Base-by-base conservation (phyloP, 176 grass and related monocot genomes). In the Lolium multiflorum region DNA sequence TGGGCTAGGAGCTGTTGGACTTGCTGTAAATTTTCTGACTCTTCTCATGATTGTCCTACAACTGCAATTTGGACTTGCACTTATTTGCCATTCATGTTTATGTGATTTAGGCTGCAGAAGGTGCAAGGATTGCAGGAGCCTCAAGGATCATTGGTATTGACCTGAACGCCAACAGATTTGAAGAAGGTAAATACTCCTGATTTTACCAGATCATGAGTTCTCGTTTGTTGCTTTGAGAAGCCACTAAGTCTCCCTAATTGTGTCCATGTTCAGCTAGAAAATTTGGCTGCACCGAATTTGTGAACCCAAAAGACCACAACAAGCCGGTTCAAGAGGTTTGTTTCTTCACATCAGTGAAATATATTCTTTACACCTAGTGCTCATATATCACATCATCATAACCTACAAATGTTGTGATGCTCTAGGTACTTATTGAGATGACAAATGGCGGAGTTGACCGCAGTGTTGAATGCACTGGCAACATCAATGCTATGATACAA, bases 1-100 rank as follows among this genome's bases (percentile, higher is more conserved):
- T 0, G 95, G 95, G 21, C 88, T 98, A n/a, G 95, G 95, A 75
- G 95, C 93, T 59, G 95, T 98, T 28, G 95, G 95, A 31, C 95
- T 98, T 78, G 88, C 95, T 18, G 95, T 95, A 85, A 87, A 89
- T 89, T 17, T 35, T 61, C 8, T 72, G 51, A n/a, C 6, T 20
- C 41, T 38, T 35, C 52, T 3, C 21, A 7, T 59, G 16, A 14
- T 55, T 84, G 11, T 9, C 17, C 11, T 82, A 28, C 57, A 39
- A 63, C 61, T 5, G 14, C 6, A 18, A 91, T 24, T 24, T 2
- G 72, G 67, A 3, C 0, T 62, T 71, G 28, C 66, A 21, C 63
- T 41, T 85, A 38, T 52, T 47, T 64, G 5, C 17, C 16, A 5
- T 88, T 5, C 76, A 15, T 60, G 18, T 88, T 86, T 77, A 11